Evolutionary conservation across 495 filamentous ascomycete genomes (phyloP), one percentile per base, ranked within the genome.

Genomic region (Penicillium egyptiacum): DNA sequence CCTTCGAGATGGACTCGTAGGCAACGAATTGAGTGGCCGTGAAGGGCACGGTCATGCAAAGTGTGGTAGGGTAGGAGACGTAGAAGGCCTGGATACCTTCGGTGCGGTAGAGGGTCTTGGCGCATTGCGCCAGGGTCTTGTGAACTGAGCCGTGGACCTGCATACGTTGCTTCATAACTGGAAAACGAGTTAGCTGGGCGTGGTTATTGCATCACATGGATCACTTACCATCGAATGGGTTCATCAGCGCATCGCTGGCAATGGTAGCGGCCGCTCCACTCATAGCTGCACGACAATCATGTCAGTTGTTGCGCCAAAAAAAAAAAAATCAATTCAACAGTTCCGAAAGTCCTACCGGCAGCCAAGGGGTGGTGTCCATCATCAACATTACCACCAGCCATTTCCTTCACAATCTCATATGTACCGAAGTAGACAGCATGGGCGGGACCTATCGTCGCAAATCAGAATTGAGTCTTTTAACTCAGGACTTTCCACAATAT

Each of bases 91-190:
- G 81, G 47, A 98, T 70, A 31, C 94, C 94, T 73, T 99, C 94
- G 50, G 84, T 87, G 59, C 79, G 83, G 77, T 96, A 97, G 49
- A 98, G 86, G 48, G 88, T 83, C 66, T 79, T 83, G 31, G 92
- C 91, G 79, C 94, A 99, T 68, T 96, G 87, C 39, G 76, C 64
- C 69, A 97, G 85, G 9, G 86, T 89, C 64, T 84, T 87, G 75
- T 97, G 95, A 41, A 86, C 81, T n/a, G 95, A 98, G 58, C 92
- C 87, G 61, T 96, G 91, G 53, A 99, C 88, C 70, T 99, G 94
- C 94, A 99, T 99, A 48, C 94, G 88, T 71, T 99, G 94, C 75
- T 99, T 99, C 79, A 99, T 94, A 31, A 99, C 94, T 96, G 64
- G 28, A 25, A 2, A 43, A 40, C 4, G 8, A 41, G 54, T 74